Base-by-base conservation (phyloP, 2,329 filamentous ascomycete species). In the Microcyclospora pomicola region DNA sequence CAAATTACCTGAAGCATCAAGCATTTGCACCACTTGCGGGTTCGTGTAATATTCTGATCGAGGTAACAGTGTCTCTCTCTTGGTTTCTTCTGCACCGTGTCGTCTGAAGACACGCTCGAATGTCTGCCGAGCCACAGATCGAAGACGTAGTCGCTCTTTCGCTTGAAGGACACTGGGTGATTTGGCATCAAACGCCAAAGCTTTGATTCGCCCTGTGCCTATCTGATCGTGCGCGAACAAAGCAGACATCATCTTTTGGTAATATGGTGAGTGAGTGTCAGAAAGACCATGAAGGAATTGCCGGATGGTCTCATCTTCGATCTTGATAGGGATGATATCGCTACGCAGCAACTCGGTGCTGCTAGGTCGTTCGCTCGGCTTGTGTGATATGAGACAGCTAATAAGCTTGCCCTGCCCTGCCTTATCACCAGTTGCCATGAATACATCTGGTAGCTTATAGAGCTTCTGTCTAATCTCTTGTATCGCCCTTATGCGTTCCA, bases 271-370 rank as follows among this genome's bases (percentile, higher is more conserved):
- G 44, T 73, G 79, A 0, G 83, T 78, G 53, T 94, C 83, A 0
- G 81, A 80, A 15, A 96, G 62, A 15, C 83, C 81, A 40, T 82
- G 80, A 35, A 96, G 71, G 2, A 84, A 83, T 45, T 85, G 77
- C 42, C 83, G 75, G 43, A 94, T 86, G 1, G 82, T 85, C 58
- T 95, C 88, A 52, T 88, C 87, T 59, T 95, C 87, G 62, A 94
- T 84, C 54, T 91, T 84, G 6, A 94, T 73, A 0, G 91, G 91
- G 5, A 98, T 70, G 52, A 86, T 86, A 14, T 84, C 84, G 51
- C 82, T 87, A 45, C 83, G 79, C 2, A 96, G 66, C 9, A 98
- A 72, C 42, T 94, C 86, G 1, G 73, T 67, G 42, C 83, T 87
- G 14, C 80, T 84, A 1, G 88, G 91, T 2, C 91, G 75, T 49